These are phyloP conservation scores for Skeletonema costatum DNA, from an alignment of 108 stramenopile genomes.

Conservation along the genomic window DNA sequence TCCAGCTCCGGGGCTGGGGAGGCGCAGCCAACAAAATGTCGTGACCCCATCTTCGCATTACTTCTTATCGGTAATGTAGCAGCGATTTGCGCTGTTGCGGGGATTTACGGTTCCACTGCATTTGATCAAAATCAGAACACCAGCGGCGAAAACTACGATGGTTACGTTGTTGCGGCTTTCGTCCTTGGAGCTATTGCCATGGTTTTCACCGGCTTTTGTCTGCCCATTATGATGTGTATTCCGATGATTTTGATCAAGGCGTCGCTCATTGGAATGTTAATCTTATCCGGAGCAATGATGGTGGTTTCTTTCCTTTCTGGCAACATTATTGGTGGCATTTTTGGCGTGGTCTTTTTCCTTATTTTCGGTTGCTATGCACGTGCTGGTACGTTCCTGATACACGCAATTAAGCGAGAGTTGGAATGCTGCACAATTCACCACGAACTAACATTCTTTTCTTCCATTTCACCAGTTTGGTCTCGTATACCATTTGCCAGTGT, in stretches of 20 bases:
- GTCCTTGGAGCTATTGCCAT: conserved; percentile 49
- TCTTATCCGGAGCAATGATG: conserved; percentile 52
- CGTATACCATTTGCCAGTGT: conserved; percentile 86
- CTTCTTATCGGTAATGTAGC: conserved; percentile 65
- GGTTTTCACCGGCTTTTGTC: conserved; percentile 51
- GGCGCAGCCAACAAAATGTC: conserved; percentile 57
- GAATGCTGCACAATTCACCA: not conserved
- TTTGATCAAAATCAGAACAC: conserved; percentile 23
- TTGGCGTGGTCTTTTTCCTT: conserved; percentile 68
- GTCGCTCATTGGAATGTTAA: conserved; percentile 63
- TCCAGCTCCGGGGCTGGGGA: not conserved
- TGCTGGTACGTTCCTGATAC: conserved; percentile 37
- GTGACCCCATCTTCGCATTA: conserved; percentile 86
- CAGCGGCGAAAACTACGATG: conserved; percentile 41
- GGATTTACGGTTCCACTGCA: conserved; percentile 54
- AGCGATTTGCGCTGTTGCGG: conserved; percentile 64
- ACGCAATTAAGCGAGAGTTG: not conserved
- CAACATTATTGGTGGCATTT: conserved; percentile 55
- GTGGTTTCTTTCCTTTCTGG: conserved; percentile 55
- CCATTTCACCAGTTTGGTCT: conserved; percentile 30
- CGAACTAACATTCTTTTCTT: not conserved
- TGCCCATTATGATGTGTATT: conserved; percentile 69
- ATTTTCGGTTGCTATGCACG: conserved; percentile 63
- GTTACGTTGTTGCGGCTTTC: conserved; percentile 60
- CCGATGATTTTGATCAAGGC: conserved; percentile 77